Conservation (phyloP, 164 flowering plant species). For the Magnolia officinalis region DNA sequence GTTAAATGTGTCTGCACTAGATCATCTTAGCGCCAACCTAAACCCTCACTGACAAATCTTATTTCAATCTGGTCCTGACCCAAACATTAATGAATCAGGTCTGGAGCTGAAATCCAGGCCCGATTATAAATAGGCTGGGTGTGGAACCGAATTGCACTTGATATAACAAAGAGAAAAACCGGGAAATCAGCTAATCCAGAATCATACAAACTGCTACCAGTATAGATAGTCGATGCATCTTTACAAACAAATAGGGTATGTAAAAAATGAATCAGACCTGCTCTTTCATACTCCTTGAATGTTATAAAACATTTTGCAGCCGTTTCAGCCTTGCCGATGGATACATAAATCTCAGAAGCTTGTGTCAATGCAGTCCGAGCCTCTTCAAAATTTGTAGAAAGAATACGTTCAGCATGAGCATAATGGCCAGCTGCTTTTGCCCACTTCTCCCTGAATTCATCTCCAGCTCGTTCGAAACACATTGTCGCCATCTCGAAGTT, state of each 20-base stretch:
- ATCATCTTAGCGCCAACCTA: too few relatives aligned
- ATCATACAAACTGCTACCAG: background rate
- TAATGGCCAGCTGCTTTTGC: conserved; percentile 56
- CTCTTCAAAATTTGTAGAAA: conserved; percentile 34
- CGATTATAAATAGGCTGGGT: background rate
- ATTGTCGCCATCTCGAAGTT: conserved; percentile 70
- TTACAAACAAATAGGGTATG: background rate
- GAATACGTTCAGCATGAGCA: conserved; percentile 44
- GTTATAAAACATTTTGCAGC: conserved; percentile 67
- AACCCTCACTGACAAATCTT: too few relatives aligned
- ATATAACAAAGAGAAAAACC: background rate
- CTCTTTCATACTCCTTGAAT: conserved; percentile 48
- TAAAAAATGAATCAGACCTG: conserved; percentile 34
- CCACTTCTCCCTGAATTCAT: conserved; percentile 42
- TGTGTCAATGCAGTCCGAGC: conserved; percentile 33
- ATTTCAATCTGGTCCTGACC: background rate
- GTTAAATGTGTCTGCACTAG: too few relatives aligned
- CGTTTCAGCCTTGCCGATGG: conserved; percentile 45
- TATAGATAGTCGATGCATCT: background rate
- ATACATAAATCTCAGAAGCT: conserved; percentile 63
- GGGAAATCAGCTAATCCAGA: too few relatives aligned
- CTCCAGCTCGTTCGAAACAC: conserved; percentile 81
- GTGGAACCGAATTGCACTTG: background rate
- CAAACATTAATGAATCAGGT: background rate
- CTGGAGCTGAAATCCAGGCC: background rate